Percentiles rank a stretch among this genome's conserved stretches.
These are phyloP conservation scores for Leucosporidium scottii DNA, from an alignment of 768 basidiomycete species.

Conservation along the genomic window DNA sequence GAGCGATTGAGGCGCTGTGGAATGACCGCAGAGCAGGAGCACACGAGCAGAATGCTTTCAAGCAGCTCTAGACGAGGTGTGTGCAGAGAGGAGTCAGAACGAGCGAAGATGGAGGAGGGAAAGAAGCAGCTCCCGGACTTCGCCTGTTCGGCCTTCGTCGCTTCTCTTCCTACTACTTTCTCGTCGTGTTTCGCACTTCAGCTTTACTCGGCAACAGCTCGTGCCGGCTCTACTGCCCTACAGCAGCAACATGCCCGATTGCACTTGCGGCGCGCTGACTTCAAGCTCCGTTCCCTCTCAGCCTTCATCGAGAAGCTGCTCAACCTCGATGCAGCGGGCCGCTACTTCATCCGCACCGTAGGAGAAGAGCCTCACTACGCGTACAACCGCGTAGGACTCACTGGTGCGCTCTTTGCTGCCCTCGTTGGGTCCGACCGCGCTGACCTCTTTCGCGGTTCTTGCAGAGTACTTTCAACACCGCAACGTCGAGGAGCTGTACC, in stretches of 20 bases:
- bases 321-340: constrained; percentile 49
- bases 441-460: constrained; percentile 33
- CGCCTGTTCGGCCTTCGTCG: too few species aligned
- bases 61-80: too few species aligned
- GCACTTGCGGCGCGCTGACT: too few species aligned
- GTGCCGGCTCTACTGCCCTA: too few species aligned
- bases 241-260: too few species aligned
- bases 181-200: too few species aligned
- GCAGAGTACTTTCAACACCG: constrained; percentile 61
- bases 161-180: not conserved
- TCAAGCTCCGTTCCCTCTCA: not conserved
- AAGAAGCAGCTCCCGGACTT: too few species aligned
- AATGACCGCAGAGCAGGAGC: not conserved
- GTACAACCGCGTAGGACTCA: constrained; percentile 39
- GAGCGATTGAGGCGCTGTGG: too few species aligned
- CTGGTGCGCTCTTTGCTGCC: constrained; percentile 53
- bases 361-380: constrained; percentile 51
- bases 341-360: constrained; percentile 55
- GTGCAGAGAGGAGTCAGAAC: too few species aligned
- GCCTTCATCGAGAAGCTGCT: constrained; percentile 67
- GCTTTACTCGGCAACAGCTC: too few species aligned
- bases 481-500: constrained; percentile 55
- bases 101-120: too few species aligned
- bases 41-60: too few species aligned
- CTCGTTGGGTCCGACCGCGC: constrained; percentile 41